These are phyloP conservation scores for Sphenostylis stenocarpa DNA, from an alignment of 306 rosid genomes.

Conservation along the genomic window DNA sequence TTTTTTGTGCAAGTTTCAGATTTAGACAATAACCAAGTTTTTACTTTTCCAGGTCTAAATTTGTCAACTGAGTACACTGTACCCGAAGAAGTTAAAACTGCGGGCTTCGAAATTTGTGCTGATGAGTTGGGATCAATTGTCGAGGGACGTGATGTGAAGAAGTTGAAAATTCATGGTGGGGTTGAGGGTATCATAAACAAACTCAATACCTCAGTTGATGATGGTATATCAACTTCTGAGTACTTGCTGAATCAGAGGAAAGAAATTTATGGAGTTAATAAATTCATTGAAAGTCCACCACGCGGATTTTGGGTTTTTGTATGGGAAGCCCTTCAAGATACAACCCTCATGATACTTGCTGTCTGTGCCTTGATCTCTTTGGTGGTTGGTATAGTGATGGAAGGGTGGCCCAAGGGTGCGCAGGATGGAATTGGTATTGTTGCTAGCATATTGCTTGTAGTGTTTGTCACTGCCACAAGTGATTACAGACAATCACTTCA, in stretches of 20 bases:
- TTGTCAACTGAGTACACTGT: slow-evolving; percentile 65
- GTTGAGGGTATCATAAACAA: slow-evolving; percentile 65
- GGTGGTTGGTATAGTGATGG: slow-evolving; percentile 77
- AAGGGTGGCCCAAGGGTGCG: slow-evolving; percentile 99
- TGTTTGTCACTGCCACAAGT: slow-evolving; percentile 91
- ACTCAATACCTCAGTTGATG: slow-evolving; percentile 56
- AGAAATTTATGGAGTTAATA: slow-evolving; percentile 79
- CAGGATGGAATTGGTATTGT: slow-evolving; percentile 99
- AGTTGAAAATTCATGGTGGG: slow-evolving; percentile 72
- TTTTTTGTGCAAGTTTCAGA: not conserved
- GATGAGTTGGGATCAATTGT: slow-evolving; percentile 80
- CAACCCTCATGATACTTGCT: slow-evolving; percentile 90
- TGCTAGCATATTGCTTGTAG: slow-evolving; percentile 97
- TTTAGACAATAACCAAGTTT: slow-evolving; percentile 20
- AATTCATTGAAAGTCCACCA: slow-evolving; percentile 75
- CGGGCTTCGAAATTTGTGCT: slow-evolving; percentile 85
- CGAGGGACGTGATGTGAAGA: slow-evolving; percentile 89
- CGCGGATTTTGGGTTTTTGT: slow-evolving; percentile 84
- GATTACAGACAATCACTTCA: slow-evolving; percentile 94
- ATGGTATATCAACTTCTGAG: slow-evolving; percentile 75
- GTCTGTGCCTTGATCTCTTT: slow-evolving; percentile 81
- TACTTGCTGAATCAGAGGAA: slow-evolving; percentile 61
- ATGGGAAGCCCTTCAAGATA: slow-evolving; percentile 99
- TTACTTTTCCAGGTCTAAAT: slow-evolving; percentile 58
- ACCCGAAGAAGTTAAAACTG: slow-evolving; percentile 83